Evolutionary conservation across 1,139 yeast species (phyloP).

Genomic region (Martiniozyma asiatica): DNA sequence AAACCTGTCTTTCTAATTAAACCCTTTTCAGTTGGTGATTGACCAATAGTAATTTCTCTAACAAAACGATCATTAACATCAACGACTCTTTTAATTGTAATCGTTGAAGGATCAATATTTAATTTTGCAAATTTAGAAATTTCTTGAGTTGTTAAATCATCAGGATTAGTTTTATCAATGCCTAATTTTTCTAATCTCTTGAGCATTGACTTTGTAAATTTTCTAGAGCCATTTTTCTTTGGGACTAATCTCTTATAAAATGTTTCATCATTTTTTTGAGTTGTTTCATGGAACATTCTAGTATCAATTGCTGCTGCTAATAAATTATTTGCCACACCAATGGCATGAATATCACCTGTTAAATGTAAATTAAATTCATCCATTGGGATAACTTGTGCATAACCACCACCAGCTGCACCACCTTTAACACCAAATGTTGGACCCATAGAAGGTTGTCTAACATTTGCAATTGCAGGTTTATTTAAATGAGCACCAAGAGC

Average conservation of each 20-base stretch:
- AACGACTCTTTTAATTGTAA: slow-evolving; percentile 67
- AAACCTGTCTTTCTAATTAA: slow-evolving; percentile 63
- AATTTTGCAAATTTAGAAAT: slow-evolving; percentile 49
- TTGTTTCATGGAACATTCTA: slow-evolving; percentile 68
- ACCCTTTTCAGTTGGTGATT: slow-evolving; percentile 70
- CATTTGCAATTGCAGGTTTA: slow-evolving; percentile 62
- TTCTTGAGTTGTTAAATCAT: slow-evolving; percentile 57
- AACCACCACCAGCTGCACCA: slow-evolving; percentile 87
- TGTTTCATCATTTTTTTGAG: slow-evolving; percentile 52
- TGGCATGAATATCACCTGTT: slow-evolving; percentile 79
- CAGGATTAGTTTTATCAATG: slow-evolving; percentile 54
- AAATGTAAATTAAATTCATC: slow-evolving; percentile 79
- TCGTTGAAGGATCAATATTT: slow-evolving; percentile 60
- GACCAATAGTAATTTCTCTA: slow-evolving; percentile 63
- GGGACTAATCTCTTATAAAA: slow-evolving; percentile 66
- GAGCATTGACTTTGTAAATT: slow-evolving; percentile 56
- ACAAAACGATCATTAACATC: slow-evolving; percentile 73
- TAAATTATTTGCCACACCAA: slow-evolving; percentile 67
- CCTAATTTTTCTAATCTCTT: slow-evolving; percentile 53
- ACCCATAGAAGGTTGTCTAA: slow-evolving; percentile 81
- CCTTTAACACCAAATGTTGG: slow-evolving; percentile 84
- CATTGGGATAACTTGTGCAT: slow-evolving; percentile 79
- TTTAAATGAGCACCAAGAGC: slow-evolving; percentile 68
- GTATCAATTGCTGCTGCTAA: slow-evolving; percentile 79
- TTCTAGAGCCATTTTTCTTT: slow-evolving; percentile 50